Evolutionary conservation across 352 stramenopile species (phyloP).

Genomic region (Pythium folliculosum): DNA sequence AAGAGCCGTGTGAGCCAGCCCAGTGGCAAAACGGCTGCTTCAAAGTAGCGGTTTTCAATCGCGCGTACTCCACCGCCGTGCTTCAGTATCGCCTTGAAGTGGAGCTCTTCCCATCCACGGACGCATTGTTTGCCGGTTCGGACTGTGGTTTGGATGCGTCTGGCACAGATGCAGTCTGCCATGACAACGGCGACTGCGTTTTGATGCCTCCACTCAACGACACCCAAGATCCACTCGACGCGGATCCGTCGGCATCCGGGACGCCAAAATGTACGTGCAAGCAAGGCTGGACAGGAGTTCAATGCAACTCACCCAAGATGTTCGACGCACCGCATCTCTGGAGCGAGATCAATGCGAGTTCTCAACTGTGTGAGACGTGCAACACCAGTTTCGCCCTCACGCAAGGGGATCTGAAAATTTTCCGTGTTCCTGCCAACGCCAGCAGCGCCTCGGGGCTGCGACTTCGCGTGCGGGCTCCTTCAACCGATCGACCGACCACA

Average conservation of each 20-base stretch:
- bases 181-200: slow-evolving; percentile 55
- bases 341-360: slow-evolving; percentile 50
- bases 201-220: slow-evolving; percentile 7
- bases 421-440: slow-evolving; percentile 59
- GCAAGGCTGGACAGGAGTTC: slow-evolving; percentile 61
- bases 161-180: slow-evolving; percentile 22
- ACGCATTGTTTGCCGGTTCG: slow-evolving; percentile 27
- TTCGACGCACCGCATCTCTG: slow-evolving; percentile 66
- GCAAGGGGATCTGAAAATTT: slow-evolving; percentile 58
- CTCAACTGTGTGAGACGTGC: slow-evolving; percentile 59
- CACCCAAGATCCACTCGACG: slow-evolving; percentile 5
- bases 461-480: slow-evolving; percentile 19
- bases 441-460: slow-evolving; percentile 57
- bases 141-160: slow-evolving; percentile 17
- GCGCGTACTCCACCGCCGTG: slow-evolving; percentile 44
- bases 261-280: slow-evolving; percentile 50
- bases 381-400: slow-evolving; percentile 43
- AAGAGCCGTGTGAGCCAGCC: slow-evolving; percentile 43
- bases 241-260: not conserved
- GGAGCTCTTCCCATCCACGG: slow-evolving; percentile 33
- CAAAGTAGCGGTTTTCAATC: slow-evolving; percentile 75
- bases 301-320: slow-evolving; percentile 55
- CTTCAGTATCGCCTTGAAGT: slow-evolving; percentile 53
- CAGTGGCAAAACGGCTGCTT: slow-evolving; percentile 50
- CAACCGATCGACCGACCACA: not conserved